Evolutionary conservation across 371 early-diverging fungal genomes (phyloP).

Genomic region (Massospora cicadina): DNA sequence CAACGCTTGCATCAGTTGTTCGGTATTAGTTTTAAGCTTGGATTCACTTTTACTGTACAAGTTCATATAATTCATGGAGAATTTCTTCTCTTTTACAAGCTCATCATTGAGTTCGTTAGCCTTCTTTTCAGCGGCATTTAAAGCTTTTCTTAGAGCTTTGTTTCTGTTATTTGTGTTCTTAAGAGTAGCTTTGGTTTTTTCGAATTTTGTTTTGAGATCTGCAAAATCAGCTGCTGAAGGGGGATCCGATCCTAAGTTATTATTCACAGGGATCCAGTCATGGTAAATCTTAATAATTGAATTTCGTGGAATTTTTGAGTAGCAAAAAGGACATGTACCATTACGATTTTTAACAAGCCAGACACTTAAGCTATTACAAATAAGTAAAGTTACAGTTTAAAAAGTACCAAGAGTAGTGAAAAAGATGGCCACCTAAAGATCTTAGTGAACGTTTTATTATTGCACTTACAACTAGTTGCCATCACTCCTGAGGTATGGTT

Average conservation of each 20-base stretch:
- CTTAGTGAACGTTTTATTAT: not conserved
- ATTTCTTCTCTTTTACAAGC: not conserved
- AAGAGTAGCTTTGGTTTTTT: not conserved
- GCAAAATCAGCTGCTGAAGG: not conserved
- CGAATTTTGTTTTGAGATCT: not conserved
- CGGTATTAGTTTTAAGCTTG: not conserved
- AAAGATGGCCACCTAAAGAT: not conserved
- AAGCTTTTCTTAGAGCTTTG: not conserved
- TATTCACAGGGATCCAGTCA: not conserved
- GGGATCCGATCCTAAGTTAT: not conserved
- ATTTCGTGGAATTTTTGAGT: not conserved
- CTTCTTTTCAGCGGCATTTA: not conserved
- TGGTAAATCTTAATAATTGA: not conserved
- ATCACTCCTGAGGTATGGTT: not conserved
- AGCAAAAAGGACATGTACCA: not conserved
- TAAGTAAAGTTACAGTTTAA: not conserved
- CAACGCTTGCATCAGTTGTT: not conserved
- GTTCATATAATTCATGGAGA: not conserved
- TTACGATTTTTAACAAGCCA: not conserved
- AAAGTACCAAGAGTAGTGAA: not conserved
- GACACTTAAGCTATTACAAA: not conserved
- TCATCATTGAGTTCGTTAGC: not conserved
- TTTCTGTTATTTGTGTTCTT: not conserved
- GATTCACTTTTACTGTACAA: not conserved
- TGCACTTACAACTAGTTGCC: not conserved